Evolutionary conservation across 1,284 basidiomycete genomes (phyloP), one percentile per base, ranked within the genome.

Genomic region (Papiliotrema fonsecae): DNA sequence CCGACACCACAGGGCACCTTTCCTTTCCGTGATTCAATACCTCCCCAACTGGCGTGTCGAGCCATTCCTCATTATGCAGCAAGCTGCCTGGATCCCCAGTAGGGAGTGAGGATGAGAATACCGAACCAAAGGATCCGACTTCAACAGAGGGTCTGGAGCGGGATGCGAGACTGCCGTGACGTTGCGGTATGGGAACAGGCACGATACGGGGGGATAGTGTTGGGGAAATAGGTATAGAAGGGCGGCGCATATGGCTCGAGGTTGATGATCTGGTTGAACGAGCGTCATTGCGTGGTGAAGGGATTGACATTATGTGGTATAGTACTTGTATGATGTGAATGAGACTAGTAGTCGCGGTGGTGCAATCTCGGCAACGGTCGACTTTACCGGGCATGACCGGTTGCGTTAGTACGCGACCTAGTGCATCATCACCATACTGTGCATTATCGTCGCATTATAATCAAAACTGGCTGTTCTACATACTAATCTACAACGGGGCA

Each of bases 121-220:
- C 42, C 11, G 55, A 57, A 10, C 57, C 52, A 35, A 55, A 57
- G 0, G 54, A 55, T 4, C 51, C 57, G 5, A 45, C 50, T 11
- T 42, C 49, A 46, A 21, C 37, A 32, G n/a, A 43, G 22, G 14
- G 40, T 6, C 16, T 39, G 21, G 42, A n/a, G 44, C 45, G 37
- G 21, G 40, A 46, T 9, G 30, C 42, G 14, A 62, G 34, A 25
- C 52, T 54, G 11, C 60, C 60, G 42, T 57, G 56, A 7, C 60
- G 57, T 46, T 54, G 54, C 6, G 60, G 60, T n/a, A 62, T 57
- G 6, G 60, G 55, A 5, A 59, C 51, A 2, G 57, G 54, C 1
- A 54, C 47, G 0, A 50, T 47, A 14, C 56, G 56, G 2, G 59
- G 59, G 6, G 53, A 56, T 6, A 51, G 28, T 10, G 50, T 47